Conservation (phyloP, 2,329 filamentous ascomycete species). For the Elsinoe arachidis region DNA sequence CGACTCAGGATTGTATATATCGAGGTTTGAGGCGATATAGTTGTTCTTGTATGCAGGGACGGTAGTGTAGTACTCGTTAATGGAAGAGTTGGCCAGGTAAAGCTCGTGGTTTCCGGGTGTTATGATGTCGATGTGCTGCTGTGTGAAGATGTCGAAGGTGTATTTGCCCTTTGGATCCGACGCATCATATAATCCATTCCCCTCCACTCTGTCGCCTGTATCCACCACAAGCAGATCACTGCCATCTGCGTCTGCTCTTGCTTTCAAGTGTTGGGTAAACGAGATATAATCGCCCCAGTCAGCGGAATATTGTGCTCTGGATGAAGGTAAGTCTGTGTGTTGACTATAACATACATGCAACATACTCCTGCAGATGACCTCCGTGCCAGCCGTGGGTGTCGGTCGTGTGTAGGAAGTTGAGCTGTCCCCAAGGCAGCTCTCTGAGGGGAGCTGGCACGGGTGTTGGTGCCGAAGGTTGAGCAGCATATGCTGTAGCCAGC, state of each 20-base stretch:
- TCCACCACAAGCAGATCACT: constrained; percentile 87
- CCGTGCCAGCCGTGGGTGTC: constrained; percentile 92
- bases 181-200: constrained; percentile 88
- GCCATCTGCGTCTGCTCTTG: constrained; percentile 67
- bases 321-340: not conserved
- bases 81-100: constrained; percentile 70
- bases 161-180: constrained; percentile 81
- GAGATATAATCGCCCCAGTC: constrained; percentile 99
- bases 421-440: constrained; percentile 78
- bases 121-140: constrained; percentile 76
- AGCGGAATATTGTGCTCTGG: constrained; percentile 76
- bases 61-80: constrained; percentile 68
- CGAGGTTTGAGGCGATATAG: constrained; percentile 87
- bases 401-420: constrained; percentile 92
- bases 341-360: constrained; percentile 15
- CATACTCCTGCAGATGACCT: constrained; percentile 82
- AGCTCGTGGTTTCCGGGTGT: constrained; percentile 92
- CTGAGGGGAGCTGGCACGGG: constrained; percentile 75
- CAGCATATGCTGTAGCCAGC: constrained; percentile 24
- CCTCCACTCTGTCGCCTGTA: constrained; percentile 87
- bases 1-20: constrained; percentile 68
- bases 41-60: constrained; percentile 72
- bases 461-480: constrained; percentile 71
- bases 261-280: constrained; percentile 73
- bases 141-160: constrained; percentile 75